A percentile compares a stretch with the other conserved stretches of the same genome.
Conservation (phyloP, 169 alveolate genomes). For the Plasmodium vivax region DNA sequence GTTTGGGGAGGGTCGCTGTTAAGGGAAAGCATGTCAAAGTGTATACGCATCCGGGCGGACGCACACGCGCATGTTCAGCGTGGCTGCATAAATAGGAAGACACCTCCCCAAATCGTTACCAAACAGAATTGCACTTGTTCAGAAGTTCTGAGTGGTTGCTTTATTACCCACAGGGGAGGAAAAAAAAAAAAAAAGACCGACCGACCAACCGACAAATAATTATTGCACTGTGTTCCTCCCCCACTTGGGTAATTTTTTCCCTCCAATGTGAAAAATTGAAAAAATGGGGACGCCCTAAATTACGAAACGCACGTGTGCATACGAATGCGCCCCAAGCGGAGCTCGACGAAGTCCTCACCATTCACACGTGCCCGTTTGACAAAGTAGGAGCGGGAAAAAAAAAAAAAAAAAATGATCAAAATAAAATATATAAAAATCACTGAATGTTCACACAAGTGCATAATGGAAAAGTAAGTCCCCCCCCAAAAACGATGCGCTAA, state of each 20-base stretch:
- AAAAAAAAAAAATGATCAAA: not conserved
- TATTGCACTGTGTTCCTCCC: not conserved
- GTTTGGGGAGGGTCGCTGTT: not conserved
- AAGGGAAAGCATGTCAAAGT: not conserved
- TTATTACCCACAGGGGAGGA: not conserved
- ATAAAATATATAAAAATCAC: not conserved
- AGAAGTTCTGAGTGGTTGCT: not conserved
- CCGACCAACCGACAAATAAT: not conserved
- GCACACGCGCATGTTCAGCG: not conserved
- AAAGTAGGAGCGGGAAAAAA: not conserved
- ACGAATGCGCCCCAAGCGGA: conserved; percentile 1
- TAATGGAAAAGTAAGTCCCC: not conserved
- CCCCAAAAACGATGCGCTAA: not conserved
- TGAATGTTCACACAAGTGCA: not conserved
- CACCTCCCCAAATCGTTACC: not conserved
- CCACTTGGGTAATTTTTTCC: not conserved
- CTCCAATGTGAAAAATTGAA: not conserved
- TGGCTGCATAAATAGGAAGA: not conserved
- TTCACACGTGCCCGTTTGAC: not conserved
- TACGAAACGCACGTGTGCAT: not conserved
- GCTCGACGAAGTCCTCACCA: not conserved
- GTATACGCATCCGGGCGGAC: not conserved
- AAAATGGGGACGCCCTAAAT: not conserved
- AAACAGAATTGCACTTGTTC: not conserved
- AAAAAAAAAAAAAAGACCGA: not conserved